These are phyloP conservation scores for Cyberlindnera mycetangii DNA, from an alignment of 805 yeast species.

Conservation along the genomic window DNA sequence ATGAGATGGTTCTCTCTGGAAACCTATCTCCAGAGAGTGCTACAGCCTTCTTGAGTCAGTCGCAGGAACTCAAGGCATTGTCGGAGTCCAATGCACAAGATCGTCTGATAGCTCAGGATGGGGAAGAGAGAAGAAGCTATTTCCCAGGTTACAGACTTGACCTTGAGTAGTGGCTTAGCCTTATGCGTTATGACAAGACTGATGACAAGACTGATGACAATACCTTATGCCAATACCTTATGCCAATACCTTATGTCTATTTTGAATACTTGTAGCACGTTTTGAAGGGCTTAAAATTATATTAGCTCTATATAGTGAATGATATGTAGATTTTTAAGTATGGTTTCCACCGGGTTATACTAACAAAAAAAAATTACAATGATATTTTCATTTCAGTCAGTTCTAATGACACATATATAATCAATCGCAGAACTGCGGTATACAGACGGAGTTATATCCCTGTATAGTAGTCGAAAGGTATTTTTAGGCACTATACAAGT, in stretches of 20 bases:
- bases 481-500: background rate
- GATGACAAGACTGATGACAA: background rate
- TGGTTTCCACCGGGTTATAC: too few relatives aligned
- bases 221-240: background rate
- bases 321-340: too few relatives aligned
- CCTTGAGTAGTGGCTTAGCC: background rate
- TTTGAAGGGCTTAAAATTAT: too few relatives aligned
- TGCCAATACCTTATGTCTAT: background rate
- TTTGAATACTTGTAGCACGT: too few relatives aligned
- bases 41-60: background rate
- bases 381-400: too few relatives aligned
- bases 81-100: background rate
- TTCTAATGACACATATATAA: background rate
- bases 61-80: background rate
- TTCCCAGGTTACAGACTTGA: conserved; percentile 5
- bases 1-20: conserved; percentile 6
- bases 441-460: too few relatives aligned
- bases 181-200: background rate
- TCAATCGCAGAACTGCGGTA: background rate
- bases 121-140: background rate
- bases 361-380: too few relatives aligned
- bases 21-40: conserved; percentile 2
- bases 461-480: too few relatives aligned
- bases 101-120: background rate
- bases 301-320: background rate